Percentiles rank a stretch among this genome's conserved stretches.
These are phyloP conservation scores for Citrus sinensis DNA, from an alignment of 345 rosid genomes.

Conservation along the genomic window DVS_A1.0 CM039168.1:29239501-29240000, in stretches of 20 bases:
- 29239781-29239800: slow-evolving; percentile 28
- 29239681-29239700: slow-evolving; percentile 23
- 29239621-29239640: slow-evolving; percentile 21
- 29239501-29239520: slow-evolving; percentile 28
- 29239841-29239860: slow-evolving; percentile 11
- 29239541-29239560: slow-evolving; percentile 22
- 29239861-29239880: slow-evolving; percentile 24
- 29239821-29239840: slow-evolving; percentile 17
- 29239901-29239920: slow-evolving; percentile 26
- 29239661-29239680: slow-evolving; percentile 17
- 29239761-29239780: slow-evolving; percentile 23
- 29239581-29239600: slow-evolving; percentile 31
- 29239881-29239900: slow-evolving; percentile 28
- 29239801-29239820: slow-evolving; percentile 27
- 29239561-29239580: slow-evolving; percentile 22
- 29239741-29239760: slow-evolving; percentile 15
- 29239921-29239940: slow-evolving; percentile 28
- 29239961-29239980: slow-evolving; percentile 16
- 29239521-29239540: slow-evolving; percentile 21
- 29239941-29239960: slow-evolving; percentile 17
- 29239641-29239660: slow-evolving; percentile 20
- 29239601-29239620: slow-evolving; percentile 26
- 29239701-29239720: slow-evolving; percentile 29
- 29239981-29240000: slow-evolving; percentile 16
- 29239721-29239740: slow-evolving; percentile 27